These are phyloP conservation scores for Discostella stelligeroides DNA, from an alignment of 108 stramenopile genomes.

Conservation along the genomic window DNA sequence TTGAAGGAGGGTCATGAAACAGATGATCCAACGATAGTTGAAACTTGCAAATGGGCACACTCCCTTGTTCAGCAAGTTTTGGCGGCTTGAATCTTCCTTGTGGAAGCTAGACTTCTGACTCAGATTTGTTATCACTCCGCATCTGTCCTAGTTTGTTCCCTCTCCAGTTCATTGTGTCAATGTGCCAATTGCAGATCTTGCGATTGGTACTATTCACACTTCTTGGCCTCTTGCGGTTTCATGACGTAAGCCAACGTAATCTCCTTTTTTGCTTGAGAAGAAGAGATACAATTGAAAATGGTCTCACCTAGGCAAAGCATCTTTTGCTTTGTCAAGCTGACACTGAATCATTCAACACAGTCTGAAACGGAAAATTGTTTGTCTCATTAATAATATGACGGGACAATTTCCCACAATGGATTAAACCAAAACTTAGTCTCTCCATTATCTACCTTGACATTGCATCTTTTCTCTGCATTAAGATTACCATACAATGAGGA, in stretches of 20 bases:
- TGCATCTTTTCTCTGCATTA: too few relatives aligned
- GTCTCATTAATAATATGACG: too few relatives aligned
- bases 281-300: not conserved
- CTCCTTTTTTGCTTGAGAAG: not conserved
- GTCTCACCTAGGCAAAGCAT: constrained; percentile 48
- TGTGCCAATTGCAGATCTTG: constrained; percentile 29
- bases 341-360: constrained; percentile 7
- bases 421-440: too few relatives aligned
- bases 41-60: constrained; percentile 70
- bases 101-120: too few relatives aligned
- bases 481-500: too few relatives aligned
- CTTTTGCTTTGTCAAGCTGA: constrained; percentile 36
- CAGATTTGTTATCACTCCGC: not conserved
- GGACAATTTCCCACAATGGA: too few relatives aligned
- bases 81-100: constrained; percentile 18
- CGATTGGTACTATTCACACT: constrained; percentile 39
- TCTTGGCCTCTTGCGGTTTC: too few relatives aligned
- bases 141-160: not conserved
- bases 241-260: constrained; percentile 13
- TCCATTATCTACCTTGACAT: too few relatives aligned
- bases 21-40: constrained; percentile 57
- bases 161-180: constrained; percentile 15
- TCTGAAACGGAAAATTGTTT: too few relatives aligned
- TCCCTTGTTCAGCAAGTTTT: constrained; percentile 46
- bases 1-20: constrained; percentile 62